Evolutionary conservation across 192 early-diverging fungal species (phyloP), one percentile per base, ranked within the genome.

Genomic region (Podila epigama): DNA sequence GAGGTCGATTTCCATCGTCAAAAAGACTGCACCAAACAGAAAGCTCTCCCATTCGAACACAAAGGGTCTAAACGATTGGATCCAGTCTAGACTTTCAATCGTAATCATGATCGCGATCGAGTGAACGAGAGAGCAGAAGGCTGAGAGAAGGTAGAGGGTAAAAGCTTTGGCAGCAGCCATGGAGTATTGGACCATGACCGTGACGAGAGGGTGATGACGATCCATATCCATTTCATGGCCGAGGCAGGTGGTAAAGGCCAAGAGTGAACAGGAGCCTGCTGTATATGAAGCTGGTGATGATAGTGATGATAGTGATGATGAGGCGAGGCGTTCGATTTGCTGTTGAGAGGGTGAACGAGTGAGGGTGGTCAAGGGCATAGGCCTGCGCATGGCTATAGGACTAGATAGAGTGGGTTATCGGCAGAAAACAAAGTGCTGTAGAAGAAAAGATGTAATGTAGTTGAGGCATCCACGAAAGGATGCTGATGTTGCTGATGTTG

Each of bases 41-140:
- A 73, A 66, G 27, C 40, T 58, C 9, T 73, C 70, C 70, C 70
- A 73, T 5, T 60, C 35, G 1, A 71, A 28, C 25, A 66, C 39
- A 56, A 53, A 53, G 13, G 56, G 58, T 27, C 63, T 63, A 25
- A 59, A 37, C 2, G 63, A 31, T 27, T 65, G 63, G 41, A 66
- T 60, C 62, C 70, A 73, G 32, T 53, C 55, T 32, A 73, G 27
- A 2, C 63, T 33, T 16, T 73, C 44, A 3, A 36, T 62, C 0
- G 58, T 60, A 5, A 44, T 25, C 27, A 66, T 55, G 42, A 35
- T 59, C 11, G 40, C 39, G 1, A 73, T 4, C 25, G 70, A 73
- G 56, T 73, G 70, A 1, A 25, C 31, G 4, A 66, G 31, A 13
- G 70, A 57, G 56, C 55, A 64, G 37, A 64, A 32, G 5, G 44